Percentiles rank a stretch among this genome's conserved stretches.
Conservation (phyloP, 2,329 filamentous ascomycete genomes). For the Aspergillus sp. region DNA sequence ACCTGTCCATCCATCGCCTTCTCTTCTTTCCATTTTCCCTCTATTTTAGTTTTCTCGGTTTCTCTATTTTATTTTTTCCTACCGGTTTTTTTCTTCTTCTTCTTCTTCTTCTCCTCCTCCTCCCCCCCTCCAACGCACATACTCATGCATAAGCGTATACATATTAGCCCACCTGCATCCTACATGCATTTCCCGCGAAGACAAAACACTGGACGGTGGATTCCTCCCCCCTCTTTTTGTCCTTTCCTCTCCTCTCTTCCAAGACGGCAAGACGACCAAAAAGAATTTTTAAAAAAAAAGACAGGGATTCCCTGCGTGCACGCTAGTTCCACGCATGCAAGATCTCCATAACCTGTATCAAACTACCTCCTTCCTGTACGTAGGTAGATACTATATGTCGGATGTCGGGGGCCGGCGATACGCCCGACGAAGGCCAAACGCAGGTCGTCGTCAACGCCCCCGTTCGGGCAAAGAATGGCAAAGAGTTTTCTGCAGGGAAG, state of each 20-base stretch:
- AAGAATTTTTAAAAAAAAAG: not conserved
- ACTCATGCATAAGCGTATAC: not conserved
- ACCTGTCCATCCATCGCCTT: not conserved
- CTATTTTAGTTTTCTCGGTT: not conserved
- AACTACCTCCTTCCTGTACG: not conserved
- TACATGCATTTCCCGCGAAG: not conserved
- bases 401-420: not conserved
- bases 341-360: not conserved
- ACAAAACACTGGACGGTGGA: not conserved
- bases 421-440: not conserved
- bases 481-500: not conserved
- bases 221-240: too few species aligned
- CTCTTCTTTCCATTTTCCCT: not conserved
- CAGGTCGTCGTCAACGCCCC: not conserved
- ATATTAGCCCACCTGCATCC: not conserved
- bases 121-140: constrained; percentile 2
- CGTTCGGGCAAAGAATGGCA: not conserved
- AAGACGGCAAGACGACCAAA: not conserved
- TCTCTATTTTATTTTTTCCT: not conserved
- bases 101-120: not conserved
- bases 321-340: constrained; percentile 4
- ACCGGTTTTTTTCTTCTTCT: constrained; percentile 1
- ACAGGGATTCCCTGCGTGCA: constrained; percentile 11
- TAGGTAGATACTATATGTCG: not conserved
- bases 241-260: too few species aligned